Conservation (phyloP, 345 rosid genomes). For the Citrus medica region DNA sequence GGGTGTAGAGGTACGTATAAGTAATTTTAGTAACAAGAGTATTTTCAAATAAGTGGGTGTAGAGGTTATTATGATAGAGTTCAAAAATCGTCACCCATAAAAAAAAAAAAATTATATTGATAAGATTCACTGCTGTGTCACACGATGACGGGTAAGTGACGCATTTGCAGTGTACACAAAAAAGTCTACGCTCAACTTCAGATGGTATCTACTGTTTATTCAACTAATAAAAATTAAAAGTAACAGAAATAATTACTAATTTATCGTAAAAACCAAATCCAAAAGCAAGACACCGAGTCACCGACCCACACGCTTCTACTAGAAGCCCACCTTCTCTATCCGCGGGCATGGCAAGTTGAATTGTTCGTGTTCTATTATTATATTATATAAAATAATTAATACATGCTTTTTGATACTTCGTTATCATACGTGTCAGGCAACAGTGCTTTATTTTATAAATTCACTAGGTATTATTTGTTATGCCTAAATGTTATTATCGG, state of each 20-base stretch:
- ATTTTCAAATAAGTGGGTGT: too few relatives aligned
- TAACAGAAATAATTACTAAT: not conserved
- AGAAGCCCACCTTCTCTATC: not conserved
- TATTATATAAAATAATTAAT: not conserved
- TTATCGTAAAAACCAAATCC: not conserved
- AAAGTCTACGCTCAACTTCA: not conserved
- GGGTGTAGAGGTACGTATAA: too few relatives aligned
- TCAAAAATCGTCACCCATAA: too few relatives aligned
- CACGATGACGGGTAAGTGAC: not conserved
- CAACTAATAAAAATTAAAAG: too few relatives aligned
- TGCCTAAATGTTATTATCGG: not conserved
- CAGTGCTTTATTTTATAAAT: too few relatives aligned
- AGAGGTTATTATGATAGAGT: too few relatives aligned
- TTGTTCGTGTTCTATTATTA: not conserved
- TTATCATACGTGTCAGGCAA: not conserved
- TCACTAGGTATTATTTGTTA: not conserved
- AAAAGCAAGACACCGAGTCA: not conserved
- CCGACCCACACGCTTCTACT: constrained; percentile 3
- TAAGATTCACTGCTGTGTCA: too few relatives aligned
- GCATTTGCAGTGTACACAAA: not conserved
- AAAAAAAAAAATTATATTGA: too few relatives aligned
- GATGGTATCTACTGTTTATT: not conserved
- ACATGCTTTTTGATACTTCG: not conserved
- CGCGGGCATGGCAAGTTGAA: not conserved
- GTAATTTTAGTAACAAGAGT: too few relatives aligned